Conservation (phyloP, 2,329 filamentous ascomycete genomes). For the Mycosphaerella sp. region DNA sequence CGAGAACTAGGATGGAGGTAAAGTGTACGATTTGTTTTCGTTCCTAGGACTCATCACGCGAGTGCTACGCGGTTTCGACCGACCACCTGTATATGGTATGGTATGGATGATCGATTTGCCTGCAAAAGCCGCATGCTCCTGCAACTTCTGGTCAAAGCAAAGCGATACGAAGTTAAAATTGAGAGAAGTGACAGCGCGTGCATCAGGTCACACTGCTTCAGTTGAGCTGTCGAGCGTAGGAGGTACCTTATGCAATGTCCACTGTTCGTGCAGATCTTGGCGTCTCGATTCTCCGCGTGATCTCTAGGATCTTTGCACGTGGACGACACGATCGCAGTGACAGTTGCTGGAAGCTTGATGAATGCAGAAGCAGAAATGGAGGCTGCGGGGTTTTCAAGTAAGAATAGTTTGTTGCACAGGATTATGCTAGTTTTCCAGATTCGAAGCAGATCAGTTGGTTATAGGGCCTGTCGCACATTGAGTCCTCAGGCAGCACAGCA, state of each 20-base stretch:
- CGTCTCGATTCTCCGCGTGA: background rate
- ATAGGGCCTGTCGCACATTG: too few species aligned
- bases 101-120: background rate
- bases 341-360: background rate
- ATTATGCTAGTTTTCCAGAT: too few species aligned
- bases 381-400: too few species aligned
- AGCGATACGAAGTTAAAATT: background rate
- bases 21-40: constrained; percentile 1
- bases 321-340: background rate
- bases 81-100: background rate
- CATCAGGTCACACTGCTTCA: background rate
- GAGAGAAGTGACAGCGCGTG: background rate
- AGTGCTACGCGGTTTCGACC: background rate
- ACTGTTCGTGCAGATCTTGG: background rate
- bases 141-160: background rate
- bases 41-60: background rate
- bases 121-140: background rate
- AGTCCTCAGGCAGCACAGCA: too few species aligned
- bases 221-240: background rate
- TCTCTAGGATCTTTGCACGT: background rate
- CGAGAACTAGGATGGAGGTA: background rate
- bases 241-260: background rate
- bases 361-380: too few species aligned
- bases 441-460: too few species aligned
- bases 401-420: too few species aligned